Percentiles rank a stretch among this genome's conserved stretches.
Evolutionary conservation across 176 grass and related monocot species (phyloP).

Genomic region (Aegilops speltoides): DNA sequence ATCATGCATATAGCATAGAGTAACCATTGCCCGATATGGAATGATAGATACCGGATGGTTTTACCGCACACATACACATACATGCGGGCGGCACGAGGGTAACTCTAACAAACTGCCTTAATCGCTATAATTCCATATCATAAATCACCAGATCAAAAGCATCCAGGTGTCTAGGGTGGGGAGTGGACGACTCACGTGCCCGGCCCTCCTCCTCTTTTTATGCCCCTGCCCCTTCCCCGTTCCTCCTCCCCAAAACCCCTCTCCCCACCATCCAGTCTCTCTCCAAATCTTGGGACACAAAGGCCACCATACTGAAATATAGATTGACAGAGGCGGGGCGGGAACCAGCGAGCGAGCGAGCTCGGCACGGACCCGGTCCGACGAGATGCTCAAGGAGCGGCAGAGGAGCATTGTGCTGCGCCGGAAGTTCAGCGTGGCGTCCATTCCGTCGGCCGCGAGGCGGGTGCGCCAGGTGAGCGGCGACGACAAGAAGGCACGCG

Average conservation of each 20-base stretch:
- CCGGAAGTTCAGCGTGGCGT: conserved; percentile 51
- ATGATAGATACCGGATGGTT: not conserved
- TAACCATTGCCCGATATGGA: too few species aligned
- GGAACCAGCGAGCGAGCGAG: conserved; percentile 10
- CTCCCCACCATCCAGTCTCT: conserved; percentile 1
- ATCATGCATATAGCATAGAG: not conserved
- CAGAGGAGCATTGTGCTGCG: conserved; percentile 36
- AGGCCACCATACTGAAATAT: not conserved
- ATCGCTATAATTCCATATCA: not conserved
- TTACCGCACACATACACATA: not conserved
- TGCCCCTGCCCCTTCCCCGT: not conserved
- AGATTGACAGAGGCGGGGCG: not conserved
- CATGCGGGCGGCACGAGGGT: not conserved
- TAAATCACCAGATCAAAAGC: not conserved
- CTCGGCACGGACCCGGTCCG: not conserved
- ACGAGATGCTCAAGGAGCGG: conserved; percentile 61
- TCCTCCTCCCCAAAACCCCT: conserved; percentile 18
- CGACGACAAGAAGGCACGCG: not conserved
- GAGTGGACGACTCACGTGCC: conserved; percentile 1
- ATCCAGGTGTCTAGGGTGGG: not conserved
- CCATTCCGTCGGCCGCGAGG: conserved; percentile 37
- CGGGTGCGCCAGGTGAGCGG: conserved; percentile 38
- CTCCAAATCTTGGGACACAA: conserved; percentile 16
- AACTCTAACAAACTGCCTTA: not conserved
- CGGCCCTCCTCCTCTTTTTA: conserved; percentile 25